A percentile compares a stretch with the other conserved stretches of the same genome.
Conservation (phyloP, 169 alveolate species). For the Eimeria necatrix region DNA sequence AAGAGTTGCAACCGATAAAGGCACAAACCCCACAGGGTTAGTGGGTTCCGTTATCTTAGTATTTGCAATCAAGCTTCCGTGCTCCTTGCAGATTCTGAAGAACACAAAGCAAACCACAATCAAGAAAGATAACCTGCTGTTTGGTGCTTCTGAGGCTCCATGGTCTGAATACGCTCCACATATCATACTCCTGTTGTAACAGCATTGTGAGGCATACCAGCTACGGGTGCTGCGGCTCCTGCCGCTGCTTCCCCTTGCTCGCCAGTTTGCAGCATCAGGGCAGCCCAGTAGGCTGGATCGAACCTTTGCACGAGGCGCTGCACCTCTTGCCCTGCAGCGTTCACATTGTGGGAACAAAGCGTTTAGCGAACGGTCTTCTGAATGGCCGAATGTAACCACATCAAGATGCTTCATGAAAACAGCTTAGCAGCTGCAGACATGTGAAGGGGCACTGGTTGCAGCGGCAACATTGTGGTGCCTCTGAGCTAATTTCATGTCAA, state of each 20-base stretch:
- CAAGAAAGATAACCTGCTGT: neutral
- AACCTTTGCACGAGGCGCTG: constrained; percentile 9
- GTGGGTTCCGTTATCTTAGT: neutral
- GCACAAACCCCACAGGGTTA: neutral
- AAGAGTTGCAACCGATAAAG: neutral
- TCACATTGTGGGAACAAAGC: too few relatives aligned
- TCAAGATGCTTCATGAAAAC: too few relatives aligned
- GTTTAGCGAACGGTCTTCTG: too few relatives aligned
- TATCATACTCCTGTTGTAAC: too few relatives aligned
- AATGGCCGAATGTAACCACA: too few relatives aligned
- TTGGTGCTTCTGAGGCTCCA: too few relatives aligned
- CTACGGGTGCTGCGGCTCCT: neutral
- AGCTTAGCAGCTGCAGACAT: neutral
- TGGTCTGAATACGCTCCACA: too few relatives aligned
- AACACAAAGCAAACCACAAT: too few relatives aligned
- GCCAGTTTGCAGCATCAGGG: constrained; percentile 23
- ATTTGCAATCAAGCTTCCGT: neutral
- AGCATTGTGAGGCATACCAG: neutral
- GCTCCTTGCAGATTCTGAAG: neutral
- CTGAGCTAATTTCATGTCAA: too few relatives aligned
- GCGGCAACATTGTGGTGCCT: neutral
- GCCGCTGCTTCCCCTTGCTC: constrained; percentile 2
- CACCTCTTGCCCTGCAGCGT: constrained; percentile 40
- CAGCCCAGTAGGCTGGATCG: constrained; percentile 61
- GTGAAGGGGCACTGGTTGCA: neutral